phyloP scores from a whole-genome alignment of 1,139 yeast species.

The Taphrina deformans region DNA sequence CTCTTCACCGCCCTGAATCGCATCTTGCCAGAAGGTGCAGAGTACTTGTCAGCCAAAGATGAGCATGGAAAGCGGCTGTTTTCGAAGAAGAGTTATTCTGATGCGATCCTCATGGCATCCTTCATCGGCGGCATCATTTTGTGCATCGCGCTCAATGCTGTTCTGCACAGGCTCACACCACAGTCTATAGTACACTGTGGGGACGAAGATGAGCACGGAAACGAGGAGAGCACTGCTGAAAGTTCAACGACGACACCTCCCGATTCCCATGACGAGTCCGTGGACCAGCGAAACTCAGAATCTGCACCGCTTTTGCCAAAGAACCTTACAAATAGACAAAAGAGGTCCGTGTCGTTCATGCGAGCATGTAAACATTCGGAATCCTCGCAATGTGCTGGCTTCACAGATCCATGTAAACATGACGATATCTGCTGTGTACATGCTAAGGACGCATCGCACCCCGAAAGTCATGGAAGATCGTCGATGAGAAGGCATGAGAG shows the following conservation, averaged over 20 bases:
- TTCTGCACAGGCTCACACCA: constrained; percentile 51
- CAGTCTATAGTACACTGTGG: constrained; percentile 33
- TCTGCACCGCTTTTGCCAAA: neutral
- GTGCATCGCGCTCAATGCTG: constrained; percentile 56
- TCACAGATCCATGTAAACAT: constrained; percentile 19
- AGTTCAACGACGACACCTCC: neutral
- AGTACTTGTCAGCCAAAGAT: constrained; percentile 44
- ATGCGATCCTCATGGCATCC: constrained; percentile 6
- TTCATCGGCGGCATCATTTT: constrained; percentile 56
- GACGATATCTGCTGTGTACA: constrained; percentile 4
- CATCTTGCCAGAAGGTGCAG: constrained; percentile 58
- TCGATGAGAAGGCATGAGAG: neutral
- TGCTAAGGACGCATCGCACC: neutral
- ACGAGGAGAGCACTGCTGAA: neutral
- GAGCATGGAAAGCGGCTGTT: constrained; percentile 35
- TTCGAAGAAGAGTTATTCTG: constrained; percentile 39
- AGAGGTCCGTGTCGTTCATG: constrained; percentile 1
- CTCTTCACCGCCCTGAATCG: constrained; percentile 64
- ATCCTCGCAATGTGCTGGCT: constrained; percentile 24
- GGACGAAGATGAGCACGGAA: constrained; percentile 9
- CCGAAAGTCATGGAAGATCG: neutral
- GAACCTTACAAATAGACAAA: neutral
- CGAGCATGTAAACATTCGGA: constrained; percentile 5
- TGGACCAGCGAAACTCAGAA: neutral
- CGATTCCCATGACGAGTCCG: neutral